These are phyloP conservation scores for Annulohypoxylon bovei DNA, from an alignment of 495 filamentous ascomycete genomes.

Conservation along the genomic window DNA sequence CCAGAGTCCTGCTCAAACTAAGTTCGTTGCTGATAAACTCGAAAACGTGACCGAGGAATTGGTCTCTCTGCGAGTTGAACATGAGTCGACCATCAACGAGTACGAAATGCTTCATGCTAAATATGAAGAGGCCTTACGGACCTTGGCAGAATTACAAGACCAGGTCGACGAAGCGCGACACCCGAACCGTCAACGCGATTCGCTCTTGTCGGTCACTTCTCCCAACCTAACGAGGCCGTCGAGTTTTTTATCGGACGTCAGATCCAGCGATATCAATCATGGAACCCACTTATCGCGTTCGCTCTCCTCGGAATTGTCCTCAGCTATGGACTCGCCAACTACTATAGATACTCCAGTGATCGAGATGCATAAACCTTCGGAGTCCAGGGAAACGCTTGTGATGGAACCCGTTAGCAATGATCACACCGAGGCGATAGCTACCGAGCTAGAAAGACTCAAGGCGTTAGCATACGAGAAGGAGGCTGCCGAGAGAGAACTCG, in stretches of 20 bases:
- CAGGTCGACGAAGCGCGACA: constrained; percentile 84
- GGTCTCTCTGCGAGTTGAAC: constrained; percentile 86
- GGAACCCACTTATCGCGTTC: constrained; percentile 87
- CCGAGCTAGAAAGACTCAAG: constrained; percentile 77
- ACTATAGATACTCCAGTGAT: constrained; percentile 70
- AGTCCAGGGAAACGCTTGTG: constrained; percentile 40
- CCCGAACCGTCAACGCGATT: constrained; percentile 62
- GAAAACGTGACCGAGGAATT: constrained; percentile 93
- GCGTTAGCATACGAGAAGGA: constrained; percentile 79
- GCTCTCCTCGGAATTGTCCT: constrained; percentile 96
- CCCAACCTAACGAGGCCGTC: constrained; percentile 71
- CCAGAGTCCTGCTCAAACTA: constrained; percentile 80
- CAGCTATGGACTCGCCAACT: constrained; percentile 82
- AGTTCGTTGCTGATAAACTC: constrained; percentile 90
- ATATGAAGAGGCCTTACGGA: constrained; percentile 87
- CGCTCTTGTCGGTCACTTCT: constrained; percentile 65
- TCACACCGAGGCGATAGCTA: constrained; percentile 54
- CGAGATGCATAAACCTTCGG: constrained; percentile 54
- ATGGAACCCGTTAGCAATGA: constrained; percentile 41
- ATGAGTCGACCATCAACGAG: constrained; percentile 83
- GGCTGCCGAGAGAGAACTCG: constrained; percentile 72
- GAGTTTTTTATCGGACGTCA: constrained; percentile 92
- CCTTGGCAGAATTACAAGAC: constrained; percentile 85
- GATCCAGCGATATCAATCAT: constrained; percentile 77
- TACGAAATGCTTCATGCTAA: constrained; percentile 85